Percentiles rank a stretch among this genome's conserved stretches.
These are phyloP conservation scores for Gracilaria gracilis DNA, from an alignment of 23 red algal species.

Conservation along the genomic window DNA sequence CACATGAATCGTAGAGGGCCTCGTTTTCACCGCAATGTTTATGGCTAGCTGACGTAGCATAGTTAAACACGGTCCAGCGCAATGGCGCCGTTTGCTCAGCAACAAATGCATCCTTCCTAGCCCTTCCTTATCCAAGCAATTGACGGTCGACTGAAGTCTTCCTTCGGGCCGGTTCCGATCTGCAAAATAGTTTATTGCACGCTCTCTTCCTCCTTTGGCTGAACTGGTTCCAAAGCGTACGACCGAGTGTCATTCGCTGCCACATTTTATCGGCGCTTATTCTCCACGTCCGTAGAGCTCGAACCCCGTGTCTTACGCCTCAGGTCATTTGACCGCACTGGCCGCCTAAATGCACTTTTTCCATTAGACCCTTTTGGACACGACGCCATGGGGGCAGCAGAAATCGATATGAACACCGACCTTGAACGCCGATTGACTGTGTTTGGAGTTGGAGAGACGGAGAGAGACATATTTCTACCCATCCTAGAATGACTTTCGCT, in stretches of 20 bases:
- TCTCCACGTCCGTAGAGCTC: slow-evolving; percentile 65
- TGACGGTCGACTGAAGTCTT: slow-evolving; percentile 43
- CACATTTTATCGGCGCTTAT: slow-evolving; percentile 41
- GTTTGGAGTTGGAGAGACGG: slow-evolving; percentile 8
- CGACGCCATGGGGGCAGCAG: slow-evolving; percentile 2
- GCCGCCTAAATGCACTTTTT: slow-evolving; percentile 60
- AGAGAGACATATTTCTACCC: slow-evolving; percentile 53
- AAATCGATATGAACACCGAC: slow-evolving; percentile 9
- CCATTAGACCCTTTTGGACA: slow-evolving; percentile 28
- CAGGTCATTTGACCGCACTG: slow-evolving; percentile 64
- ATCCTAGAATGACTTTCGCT: slow-evolving; percentile 15
- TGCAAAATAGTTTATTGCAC: slow-evolving; percentile 48
- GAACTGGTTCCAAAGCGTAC: slow-evolving; percentile 21
- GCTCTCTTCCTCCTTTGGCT: slow-evolving; percentile 9
- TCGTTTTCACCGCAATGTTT: slow-evolving; percentile 60
- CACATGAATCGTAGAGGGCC: slow-evolving; percentile 54
- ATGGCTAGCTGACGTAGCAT: slow-evolving; percentile 40
- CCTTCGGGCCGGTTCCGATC: slow-evolving; percentile 43
- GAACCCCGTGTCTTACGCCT: slow-evolving; percentile 60
- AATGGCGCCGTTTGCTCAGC: slow-evolving; percentile 47
- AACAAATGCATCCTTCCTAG: slow-evolving; percentile 55
- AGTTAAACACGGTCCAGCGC: slow-evolving; percentile 47
- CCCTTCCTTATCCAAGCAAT: slow-evolving; percentile 54
- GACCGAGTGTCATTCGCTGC: slow-evolving; percentile 19
- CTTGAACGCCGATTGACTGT: background rate